Base-by-base conservation (phyloP, 257 asterid species). In the Solanum ossicruentum region DNA sequence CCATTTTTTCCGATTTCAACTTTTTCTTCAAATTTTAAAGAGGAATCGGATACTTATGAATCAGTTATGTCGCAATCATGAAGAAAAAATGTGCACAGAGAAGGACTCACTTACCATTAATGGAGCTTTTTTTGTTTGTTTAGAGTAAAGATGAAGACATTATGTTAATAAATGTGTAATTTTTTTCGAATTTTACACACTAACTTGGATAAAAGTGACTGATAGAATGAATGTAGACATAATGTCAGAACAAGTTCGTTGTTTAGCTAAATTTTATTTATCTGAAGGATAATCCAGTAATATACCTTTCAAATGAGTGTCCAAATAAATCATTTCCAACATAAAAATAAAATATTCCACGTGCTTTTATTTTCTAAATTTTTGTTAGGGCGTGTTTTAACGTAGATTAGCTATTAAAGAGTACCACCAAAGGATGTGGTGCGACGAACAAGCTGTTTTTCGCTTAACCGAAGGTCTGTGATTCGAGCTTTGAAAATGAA, bases 1-100 rank as follows among this genome's bases (percentile, higher is more conserved):
- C 89, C 97, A 90, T 91, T 65, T 78, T 67, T 12, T 26, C 13
- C 20, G n/a, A 65, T 71, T 11, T 23, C 21, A 47, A 2, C 3
- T 8, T 39, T 2, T 11, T 21, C 3, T 5, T 47, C n/a, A 0
- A 26, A 56, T 82, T 61, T 49, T 61, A 66, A 21, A 49, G 21
- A 47, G 1, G 15, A 47, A 47, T 49, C 21, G 0, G 49, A 21
- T 75, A 49, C 23, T 21, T 60, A 43, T 12, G 65, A 26, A 1
- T 61, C 0, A 41, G 3, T 83, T 28, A 65, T 82, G 84, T 61
- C 8, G 80, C 51, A 11, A 83, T 52, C 21, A 83, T 66, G 85
- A 23, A 67, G 85, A 28, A 36, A 83, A 8, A 10, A 66, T 65
- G 80, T 41, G 18, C 61, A 65, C 80, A 66, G 15, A 11, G 75